Evolutionary conservation across 768 basidiomycete species (phyloP).

Genomic region (Boletus insuetus): DNA sequence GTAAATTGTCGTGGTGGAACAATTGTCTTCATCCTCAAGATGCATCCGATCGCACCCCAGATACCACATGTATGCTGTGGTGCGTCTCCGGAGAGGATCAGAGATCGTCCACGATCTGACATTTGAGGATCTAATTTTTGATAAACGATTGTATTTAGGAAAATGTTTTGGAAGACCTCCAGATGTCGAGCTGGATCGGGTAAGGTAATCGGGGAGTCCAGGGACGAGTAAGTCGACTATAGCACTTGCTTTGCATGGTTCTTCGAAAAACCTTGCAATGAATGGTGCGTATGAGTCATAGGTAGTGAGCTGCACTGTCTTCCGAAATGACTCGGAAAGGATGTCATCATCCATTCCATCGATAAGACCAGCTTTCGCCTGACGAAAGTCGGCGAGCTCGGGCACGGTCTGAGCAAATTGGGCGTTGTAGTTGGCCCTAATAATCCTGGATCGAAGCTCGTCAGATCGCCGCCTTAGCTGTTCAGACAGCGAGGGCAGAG

Average conservation of each 20-base stretch:
- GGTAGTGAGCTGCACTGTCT: conserved; percentile 9
- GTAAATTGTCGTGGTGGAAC: not conserved
- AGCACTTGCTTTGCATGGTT: not conserved
- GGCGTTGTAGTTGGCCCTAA: not conserved
- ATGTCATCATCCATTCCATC: not conserved
- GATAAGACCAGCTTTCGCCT: not conserved
- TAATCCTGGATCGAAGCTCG: not conserved
- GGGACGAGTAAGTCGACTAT: not conserved
- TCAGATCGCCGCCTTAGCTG: not conserved
- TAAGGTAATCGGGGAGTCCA: conserved; percentile 10
- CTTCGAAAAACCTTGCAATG: conserved; percentile 1
- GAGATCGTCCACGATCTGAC: not conserved
- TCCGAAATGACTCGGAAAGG: conserved; percentile 6
- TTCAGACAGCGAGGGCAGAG: not conserved
- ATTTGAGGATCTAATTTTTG: not conserved
- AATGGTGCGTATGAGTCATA: conserved; percentile 14
- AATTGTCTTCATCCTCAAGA: not conserved
- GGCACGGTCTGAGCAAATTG: not conserved
- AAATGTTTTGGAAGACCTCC: conserved; percentile 11
- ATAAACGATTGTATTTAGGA: conserved; percentile 4
- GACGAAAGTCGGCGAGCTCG: conserved; percentile 1
- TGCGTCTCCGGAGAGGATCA: not conserved
- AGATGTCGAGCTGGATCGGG: conserved; percentile 15
- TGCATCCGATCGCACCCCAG: not conserved
- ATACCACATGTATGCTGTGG: not conserved